Conservation (phyloP, 345 rosid genomes). For the Zanthoxylum bungeanum region DNA sequence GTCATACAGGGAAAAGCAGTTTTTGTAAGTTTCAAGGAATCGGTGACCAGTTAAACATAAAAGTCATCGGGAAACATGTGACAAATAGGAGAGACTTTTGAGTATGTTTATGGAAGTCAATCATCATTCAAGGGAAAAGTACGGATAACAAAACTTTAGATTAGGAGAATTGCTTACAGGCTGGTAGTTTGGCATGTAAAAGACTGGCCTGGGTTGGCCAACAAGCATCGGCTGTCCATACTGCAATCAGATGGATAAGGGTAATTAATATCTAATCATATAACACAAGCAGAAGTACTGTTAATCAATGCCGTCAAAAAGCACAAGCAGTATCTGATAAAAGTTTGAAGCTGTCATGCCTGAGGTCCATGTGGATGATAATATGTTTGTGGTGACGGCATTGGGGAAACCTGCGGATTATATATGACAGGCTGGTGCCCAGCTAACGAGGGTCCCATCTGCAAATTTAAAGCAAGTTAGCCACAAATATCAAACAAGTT, state of each 20-base stretch:
- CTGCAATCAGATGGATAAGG: slow-evolving; percentile 33
- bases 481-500: slow-evolving; percentile 8
- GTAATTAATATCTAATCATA: slow-evolving; percentile 10
- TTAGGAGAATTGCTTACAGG: slow-evolving; percentile 46
- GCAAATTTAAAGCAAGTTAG: slow-evolving; percentile 28
- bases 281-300: not conserved
- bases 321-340: not conserved
- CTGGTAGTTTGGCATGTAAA: slow-evolving; percentile 63
- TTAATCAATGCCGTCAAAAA: not conserved
- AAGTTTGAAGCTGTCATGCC: slow-evolving; percentile 30
- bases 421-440: slow-evolving; percentile 74
- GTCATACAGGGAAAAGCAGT: not conserved
- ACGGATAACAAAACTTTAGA: not conserved
- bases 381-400: slow-evolving; percentile 62
- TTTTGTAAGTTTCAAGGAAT: not conserved
- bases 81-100: no score
- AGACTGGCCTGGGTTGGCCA: slow-evolving; percentile 60
- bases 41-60: not conserved
- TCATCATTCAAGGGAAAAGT: not conserved
- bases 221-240: slow-evolving; percentile 64
- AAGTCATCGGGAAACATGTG: not conserved
- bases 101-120: not conserved
- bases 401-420: slow-evolving; percentile 48
- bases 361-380: slow-evolving; percentile 74
- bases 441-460: slow-evolving; percentile 58